A percentile compares a stretch with the other conserved stretches of the same genome.
Evolutionary conservation across 2,329 filamentous ascomycete genomes (phyloP).

Genomic region (Botrytis tulipae): DNA sequence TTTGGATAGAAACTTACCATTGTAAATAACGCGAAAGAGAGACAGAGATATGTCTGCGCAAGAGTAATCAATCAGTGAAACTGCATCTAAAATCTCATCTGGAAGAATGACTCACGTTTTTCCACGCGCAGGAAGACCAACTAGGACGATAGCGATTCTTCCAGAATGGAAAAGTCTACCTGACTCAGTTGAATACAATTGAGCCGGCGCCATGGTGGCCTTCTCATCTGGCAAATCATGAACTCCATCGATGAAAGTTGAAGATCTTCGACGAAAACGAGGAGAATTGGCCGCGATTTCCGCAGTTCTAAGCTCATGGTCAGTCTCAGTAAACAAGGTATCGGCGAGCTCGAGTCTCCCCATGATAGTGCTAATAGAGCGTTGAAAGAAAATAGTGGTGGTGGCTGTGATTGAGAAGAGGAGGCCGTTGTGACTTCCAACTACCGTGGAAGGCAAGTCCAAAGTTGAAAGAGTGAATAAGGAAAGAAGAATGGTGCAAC

Average conservation of each 20-base stretch:
- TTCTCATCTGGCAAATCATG: conserved; percentile 83
- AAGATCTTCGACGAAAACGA: conserved; percentile 86
- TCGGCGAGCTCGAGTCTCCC: not conserved
- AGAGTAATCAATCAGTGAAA: not conserved
- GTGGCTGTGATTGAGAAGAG: not conserved
- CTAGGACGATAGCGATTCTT: conserved; percentile 94
- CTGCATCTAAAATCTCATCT: not conserved
- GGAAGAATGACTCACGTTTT: conserved; percentile 68
- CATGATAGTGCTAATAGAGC: not conserved
- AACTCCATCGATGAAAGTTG: conserved; percentile 95
- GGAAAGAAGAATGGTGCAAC: not conserved
- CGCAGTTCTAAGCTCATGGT: conserved; percentile 54
- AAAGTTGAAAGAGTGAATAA: not conserved
- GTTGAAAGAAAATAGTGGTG: not conserved
- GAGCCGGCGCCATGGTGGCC: conserved; percentile 77
- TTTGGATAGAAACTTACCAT: conserved; percentile 56
- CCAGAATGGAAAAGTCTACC: conserved; percentile 96
- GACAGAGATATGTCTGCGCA: conserved; percentile 80
- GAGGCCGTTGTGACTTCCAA: not conserved
- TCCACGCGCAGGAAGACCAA: conserved; percentile 88
- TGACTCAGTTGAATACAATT: conserved; percentile 97
- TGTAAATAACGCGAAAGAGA: conserved; percentile 91
- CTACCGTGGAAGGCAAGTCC: not conserved
- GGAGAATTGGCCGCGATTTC: conserved; percentile 90
- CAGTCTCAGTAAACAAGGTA: not conserved